These are phyloP conservation scores for Pelargonium myrrhifolium DNA, from an alignment of 441 rosid species.

Conservation along the genomic window DNA sequence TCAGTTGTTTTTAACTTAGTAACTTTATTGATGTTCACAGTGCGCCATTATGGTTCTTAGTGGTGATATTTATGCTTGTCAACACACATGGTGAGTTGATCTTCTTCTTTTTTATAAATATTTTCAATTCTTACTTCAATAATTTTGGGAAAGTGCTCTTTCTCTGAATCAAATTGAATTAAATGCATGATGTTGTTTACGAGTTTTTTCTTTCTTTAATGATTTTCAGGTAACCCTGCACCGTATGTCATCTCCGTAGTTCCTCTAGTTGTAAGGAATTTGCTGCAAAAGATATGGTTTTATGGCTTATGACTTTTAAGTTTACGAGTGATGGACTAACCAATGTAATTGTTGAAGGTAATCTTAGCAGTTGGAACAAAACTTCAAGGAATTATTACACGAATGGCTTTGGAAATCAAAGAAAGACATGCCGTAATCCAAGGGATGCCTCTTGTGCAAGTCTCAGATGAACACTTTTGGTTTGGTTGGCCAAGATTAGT, in stretches of 20 bases:
- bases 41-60: conserved; percentile 69
- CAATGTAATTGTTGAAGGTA: conserved; percentile 40
- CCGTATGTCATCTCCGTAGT: conserved; percentile 49
- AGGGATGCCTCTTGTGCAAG: conserved; percentile 95
- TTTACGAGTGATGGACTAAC: conserved; percentile 1
- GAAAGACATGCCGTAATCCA: conserved; percentile 90
- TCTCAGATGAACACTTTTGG: conserved; percentile 83
- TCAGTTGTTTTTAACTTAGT: conserved; percentile 9
- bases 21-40: conserved; percentile 37
- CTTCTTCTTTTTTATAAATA: neutral
- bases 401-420: conserved; percentile 82
- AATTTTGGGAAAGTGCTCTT: neutral
- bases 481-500: conserved; percentile 59
- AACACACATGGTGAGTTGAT: conserved; percentile 61
- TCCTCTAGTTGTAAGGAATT: conserved; percentile 66
- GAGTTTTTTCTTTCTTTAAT: conserved; percentile 3
- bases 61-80: conserved; percentile 58
- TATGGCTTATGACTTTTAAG: neutral
- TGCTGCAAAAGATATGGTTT: neutral
- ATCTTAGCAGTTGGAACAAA: conserved; percentile 81
- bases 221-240: conserved; percentile 57
- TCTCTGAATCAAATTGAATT: neutral
- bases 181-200: neutral
- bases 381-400: conserved; percentile 77
- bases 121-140: neutral